phyloP scores from a whole-genome alignment of 2,329 filamentous ascomycete genomes.

The Phyllosticta citribraziliensis region DNA sequence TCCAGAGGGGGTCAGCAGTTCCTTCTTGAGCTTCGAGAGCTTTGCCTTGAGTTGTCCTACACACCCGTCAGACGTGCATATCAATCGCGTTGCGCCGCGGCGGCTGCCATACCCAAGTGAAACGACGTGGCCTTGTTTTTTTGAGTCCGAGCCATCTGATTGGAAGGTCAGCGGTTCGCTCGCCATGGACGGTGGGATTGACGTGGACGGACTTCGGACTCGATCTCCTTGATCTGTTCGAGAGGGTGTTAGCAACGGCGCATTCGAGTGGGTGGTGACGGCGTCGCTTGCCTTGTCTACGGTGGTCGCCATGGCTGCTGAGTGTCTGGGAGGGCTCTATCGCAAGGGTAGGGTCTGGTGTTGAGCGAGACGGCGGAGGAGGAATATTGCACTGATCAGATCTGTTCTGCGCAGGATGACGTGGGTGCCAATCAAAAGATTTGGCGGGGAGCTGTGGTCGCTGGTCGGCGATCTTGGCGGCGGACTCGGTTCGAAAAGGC shows the following conservation, averaged over 20 bases:
- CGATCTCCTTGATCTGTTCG: constrained; percentile 83
- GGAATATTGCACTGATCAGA: too few species aligned
- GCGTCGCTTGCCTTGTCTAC: constrained; percentile 71
- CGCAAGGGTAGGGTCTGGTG: not conserved
- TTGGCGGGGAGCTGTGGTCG: not conserved
- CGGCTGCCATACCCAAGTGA: constrained; percentile 57
- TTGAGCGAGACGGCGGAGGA: not conserved
- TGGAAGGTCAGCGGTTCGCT: constrained; percentile 11
- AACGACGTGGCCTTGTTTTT: constrained; percentile 95
- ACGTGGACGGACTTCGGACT: constrained; percentile 66
- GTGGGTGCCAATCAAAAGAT: not conserved
- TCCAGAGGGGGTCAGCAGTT: constrained; percentile 74
- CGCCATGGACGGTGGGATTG: not conserved
- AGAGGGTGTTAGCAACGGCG: constrained; percentile 20
- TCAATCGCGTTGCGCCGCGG: not conserved
- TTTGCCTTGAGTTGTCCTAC: constrained; percentile 87
- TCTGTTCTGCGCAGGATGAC: not conserved
- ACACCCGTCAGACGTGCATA: constrained; percentile 17
- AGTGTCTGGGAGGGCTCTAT: not conserved
- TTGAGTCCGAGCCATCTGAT: constrained; percentile 86
- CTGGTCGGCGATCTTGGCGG: not conserved
- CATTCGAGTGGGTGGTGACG: constrained; percentile 19
- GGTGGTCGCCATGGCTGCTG: constrained; percentile 77
- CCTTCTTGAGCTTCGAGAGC: constrained; percentile 92
- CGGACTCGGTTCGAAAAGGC: not conserved